Conservation (phyloP, 2,329 filamentous ascomycete species). For the Zasmidium angulare region DNA sequence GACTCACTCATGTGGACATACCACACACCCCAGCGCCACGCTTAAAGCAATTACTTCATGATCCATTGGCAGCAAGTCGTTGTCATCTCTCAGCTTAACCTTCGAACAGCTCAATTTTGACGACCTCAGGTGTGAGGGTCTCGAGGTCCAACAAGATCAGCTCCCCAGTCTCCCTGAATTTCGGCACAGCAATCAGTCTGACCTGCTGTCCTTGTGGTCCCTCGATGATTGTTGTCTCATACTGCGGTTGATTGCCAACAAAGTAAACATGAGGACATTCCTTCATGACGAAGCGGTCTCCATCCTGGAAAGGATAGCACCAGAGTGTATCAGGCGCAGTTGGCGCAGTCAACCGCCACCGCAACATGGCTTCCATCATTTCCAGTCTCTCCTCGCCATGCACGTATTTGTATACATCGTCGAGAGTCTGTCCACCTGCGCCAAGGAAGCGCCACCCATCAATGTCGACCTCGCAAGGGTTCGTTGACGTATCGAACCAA, state of each 20-base stretch:
- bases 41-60: neutral
- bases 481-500: constrained; percentile 88
- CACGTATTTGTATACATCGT: constrained; percentile 91
- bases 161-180: constrained; percentile 74
- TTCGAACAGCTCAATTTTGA: constrained; percentile 57
- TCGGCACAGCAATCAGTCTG: constrained; percentile 78
- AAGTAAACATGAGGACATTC: constrained; percentile 89
- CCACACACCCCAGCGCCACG: neutral
- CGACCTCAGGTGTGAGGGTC: constrained; percentile 72
- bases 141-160: constrained; percentile 82
- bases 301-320: constrained; percentile 94
- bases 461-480: constrained; percentile 87
- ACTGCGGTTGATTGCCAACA: constrained; percentile 59
- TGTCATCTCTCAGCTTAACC: neutral
- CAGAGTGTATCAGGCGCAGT: constrained; percentile 95
- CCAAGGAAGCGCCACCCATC: constrained; percentile 87
- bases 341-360: constrained; percentile 87
- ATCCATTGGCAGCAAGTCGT: neutral
- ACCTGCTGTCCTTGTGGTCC: constrained; percentile 63
- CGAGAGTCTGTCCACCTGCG: constrained; percentile 87
- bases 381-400: constrained; percentile 69
- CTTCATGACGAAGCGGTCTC: constrained; percentile 85
- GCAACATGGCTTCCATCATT: constrained; percentile 92
- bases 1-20: too few relatives aligned
- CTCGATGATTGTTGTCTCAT: constrained; percentile 61